These are phyloP conservation scores for Leccinum subgranulosum DNA, from an alignment of 768 basidiomycete genomes.

Conservation along the genomic window DNA sequence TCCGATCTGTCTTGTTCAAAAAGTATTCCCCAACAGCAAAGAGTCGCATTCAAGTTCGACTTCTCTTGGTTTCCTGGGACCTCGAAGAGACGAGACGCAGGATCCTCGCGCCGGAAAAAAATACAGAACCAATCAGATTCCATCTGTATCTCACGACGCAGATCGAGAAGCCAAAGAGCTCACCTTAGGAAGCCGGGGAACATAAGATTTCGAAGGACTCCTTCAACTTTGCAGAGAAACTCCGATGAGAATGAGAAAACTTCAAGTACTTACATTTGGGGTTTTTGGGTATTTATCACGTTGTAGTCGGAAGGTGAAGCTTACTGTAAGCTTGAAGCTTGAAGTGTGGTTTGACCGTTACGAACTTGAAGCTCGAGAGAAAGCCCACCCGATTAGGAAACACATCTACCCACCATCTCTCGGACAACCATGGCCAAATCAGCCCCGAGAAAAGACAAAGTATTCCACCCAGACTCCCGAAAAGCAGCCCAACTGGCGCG, in stretches of 20 bases:
- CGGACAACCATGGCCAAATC: not conserved
- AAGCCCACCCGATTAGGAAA: not conserved
- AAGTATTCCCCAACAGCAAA: not conserved
- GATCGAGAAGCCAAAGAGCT: not conserved
- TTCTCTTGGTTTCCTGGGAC: not conserved
- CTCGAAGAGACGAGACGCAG: not conserved
- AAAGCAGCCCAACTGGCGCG: slow-evolving; percentile 77
- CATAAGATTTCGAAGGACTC: not conserved
- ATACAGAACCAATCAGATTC: not conserved
- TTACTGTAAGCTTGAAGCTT: not conserved
- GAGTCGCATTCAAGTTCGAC: not conserved
- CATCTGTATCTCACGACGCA: not conserved
- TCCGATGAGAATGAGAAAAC: not conserved
- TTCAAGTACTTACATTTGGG: not conserved
- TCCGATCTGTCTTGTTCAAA: not conserved
- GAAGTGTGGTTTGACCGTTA: not conserved
- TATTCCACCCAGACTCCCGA: slow-evolving; percentile 80
- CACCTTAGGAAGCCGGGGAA: not conserved
- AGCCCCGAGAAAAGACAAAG: slow-evolving; percentile 64
- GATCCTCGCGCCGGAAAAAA: not conserved
- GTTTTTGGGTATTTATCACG: not conserved
- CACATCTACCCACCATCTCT: not conserved
- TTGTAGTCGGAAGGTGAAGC: not conserved
- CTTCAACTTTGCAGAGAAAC: not conserved
- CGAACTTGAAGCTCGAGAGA: too few relatives aligned